Evolutionary conservation across 139 green algal genomes (phyloP).

Genomic region (Parachlorella kessleri): DNA sequence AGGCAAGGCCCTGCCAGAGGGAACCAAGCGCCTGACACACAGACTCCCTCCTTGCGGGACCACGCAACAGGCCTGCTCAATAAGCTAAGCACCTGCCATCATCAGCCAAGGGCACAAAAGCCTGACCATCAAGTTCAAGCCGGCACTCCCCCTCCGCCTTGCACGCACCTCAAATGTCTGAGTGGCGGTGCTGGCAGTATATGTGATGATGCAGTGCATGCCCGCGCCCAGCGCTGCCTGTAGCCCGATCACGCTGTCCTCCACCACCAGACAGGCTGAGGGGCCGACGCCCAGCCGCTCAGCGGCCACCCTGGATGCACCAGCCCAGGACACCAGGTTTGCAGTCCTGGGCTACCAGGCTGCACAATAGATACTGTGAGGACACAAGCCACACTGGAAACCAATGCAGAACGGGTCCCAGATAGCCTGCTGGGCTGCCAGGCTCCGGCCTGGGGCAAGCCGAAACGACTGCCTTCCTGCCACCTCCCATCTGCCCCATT

Average conservation of each 20-base stretch:
- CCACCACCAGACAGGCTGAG: conserved; percentile 87
- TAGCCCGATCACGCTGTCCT: conserved; percentile 94
- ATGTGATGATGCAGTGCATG: conserved; percentile 92
- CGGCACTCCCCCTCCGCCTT: not conserved
- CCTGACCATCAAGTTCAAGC: not conserved
- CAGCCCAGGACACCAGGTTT: not conserved
- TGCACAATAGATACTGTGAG: no score
- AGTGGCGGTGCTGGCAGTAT: conserved; percentile 68
- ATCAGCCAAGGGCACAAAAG: not conserved
- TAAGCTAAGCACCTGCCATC: not conserved
- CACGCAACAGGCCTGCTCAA: not conserved
- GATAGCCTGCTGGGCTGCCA: no score
- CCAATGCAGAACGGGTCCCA: no score
- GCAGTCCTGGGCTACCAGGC: no score
- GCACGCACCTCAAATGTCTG: conserved; percentile 31
- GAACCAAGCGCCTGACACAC: no score
- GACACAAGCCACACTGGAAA: no score
- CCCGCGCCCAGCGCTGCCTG: conserved; percentile 89
- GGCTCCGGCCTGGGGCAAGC: no score
- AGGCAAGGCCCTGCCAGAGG: not conserved
- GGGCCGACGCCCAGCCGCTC: conserved; percentile 79
- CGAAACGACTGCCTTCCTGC: no score
- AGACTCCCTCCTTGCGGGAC: no score
- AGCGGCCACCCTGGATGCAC: conserved; percentile 72
- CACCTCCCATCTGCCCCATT: no score